These are phyloP conservation scores for Alternaria infectoria DNA, from an alignment of 2,329 filamentous ascomycete genomes.

Conservation along the genomic window DNA sequence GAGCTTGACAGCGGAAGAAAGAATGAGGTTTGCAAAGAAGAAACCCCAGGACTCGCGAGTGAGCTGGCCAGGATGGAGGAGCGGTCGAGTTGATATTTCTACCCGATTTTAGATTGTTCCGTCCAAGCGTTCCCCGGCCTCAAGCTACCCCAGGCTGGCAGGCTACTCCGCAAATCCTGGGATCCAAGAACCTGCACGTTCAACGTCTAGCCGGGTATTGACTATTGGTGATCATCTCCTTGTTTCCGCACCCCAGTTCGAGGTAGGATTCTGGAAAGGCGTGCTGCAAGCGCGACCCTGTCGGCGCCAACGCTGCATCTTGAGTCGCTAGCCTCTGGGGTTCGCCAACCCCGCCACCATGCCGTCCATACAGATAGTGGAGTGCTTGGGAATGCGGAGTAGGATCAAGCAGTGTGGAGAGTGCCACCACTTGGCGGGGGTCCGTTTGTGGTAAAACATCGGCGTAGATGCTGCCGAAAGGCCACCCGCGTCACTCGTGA, in stretches of 20 bases:
- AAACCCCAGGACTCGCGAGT: conserved; percentile 23
- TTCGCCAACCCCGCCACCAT: conserved; percentile 14
- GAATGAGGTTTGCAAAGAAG: conserved; percentile 10
- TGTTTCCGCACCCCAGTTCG: conserved; percentile 13
- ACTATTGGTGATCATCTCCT: conserved; percentile 11
- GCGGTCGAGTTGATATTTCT: conserved; percentile 30
- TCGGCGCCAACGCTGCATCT: conserved; percentile 11
- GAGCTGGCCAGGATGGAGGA: conserved; percentile 20
- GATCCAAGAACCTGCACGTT: conserved; percentile 15
- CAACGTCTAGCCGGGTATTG: conserved; percentile 12
- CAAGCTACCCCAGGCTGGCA: conserved; percentile 25
- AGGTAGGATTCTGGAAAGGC: conserved; percentile 10
- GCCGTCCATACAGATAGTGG: conserved; percentile 25
- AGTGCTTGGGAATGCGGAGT: conserved; percentile 22
- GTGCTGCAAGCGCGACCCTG: conserved; percentile 2
- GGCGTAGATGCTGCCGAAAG: conserved; percentile 29
- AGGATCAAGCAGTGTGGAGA: conserved; percentile 30
- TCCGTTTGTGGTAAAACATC: conserved; percentile 18
- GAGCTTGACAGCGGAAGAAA: conserved; percentile 14
- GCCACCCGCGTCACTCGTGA: conserved; percentile 13
- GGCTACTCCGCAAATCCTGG: conserved; percentile 29
- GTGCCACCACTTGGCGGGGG: conserved; percentile 29
- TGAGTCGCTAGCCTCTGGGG: conserved; percentile 20
- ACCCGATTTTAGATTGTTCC: conserved; percentile 23
- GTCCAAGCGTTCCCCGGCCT: conserved; percentile 25